Evolutionary conservation across 164 flowering plant genomes (phyloP), one percentile per base, ranked within the genome.

Genomic region (Tinospora cordifolia): DNA sequence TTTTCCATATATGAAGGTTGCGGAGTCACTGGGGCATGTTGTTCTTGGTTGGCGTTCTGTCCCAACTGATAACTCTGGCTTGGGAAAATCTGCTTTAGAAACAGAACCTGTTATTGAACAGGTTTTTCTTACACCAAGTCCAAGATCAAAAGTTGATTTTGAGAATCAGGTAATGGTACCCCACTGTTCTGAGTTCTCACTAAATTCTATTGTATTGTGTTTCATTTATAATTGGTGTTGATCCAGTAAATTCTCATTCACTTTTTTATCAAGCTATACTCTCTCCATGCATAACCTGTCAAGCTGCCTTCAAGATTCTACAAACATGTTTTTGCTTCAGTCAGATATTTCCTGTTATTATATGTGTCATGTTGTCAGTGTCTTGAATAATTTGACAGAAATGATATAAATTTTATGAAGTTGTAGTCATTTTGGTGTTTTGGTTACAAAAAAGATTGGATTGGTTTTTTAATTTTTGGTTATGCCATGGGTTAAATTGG

Each of bases 21-120:
- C 98, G 0, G 93, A 87, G 80, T 95, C 98, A 15, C 87, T 92
- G 77, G 99, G 99, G 59, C 99, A 92, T 79, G 82, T 81, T 30
- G 97, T 95, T 76, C 90, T 95, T 66, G 98, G 98, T 25, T 95
- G 99, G 99, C 91, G 99, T 39, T 26, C 84, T 74, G 99, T 95
- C 46, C 98, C 93, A 27, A 95, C 96, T 21, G 89, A 95, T 72
- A 95, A 95, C 74, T 64, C 89, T 6, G 96, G 91, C 67, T 81
- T 95, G 87, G 98, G 98, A 22, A 83, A 85, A 67, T 83, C 95
- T 74, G 97, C 99, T 74, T 24, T 90, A 84, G 85, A 84, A 80
- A 95, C 99, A 15, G 99, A 95, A 71, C 99, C 99, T 65, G 88
- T 88, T 47, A 74, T 95, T 58, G 99, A 95, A 78, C 98, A 92